phyloP scores from a whole-genome alignment of 257 asterid species.

The Anisodus acutangulus region DNA sequence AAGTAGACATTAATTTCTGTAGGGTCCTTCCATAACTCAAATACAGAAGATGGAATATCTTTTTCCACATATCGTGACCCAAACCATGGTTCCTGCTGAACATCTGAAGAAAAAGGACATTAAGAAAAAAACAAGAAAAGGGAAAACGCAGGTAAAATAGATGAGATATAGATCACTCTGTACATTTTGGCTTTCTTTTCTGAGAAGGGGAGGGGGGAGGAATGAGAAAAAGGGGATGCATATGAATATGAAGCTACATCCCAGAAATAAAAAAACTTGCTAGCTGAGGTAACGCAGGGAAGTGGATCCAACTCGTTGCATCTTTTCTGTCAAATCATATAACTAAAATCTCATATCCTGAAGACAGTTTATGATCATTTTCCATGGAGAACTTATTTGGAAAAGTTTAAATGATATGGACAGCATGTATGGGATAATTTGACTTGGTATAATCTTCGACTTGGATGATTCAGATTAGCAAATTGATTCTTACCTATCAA shows the following conservation, averaged over 20 bases:
- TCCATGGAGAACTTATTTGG: neutral
- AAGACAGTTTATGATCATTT: neutral
- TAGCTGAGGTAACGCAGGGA: neutral
- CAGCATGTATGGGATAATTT: slow-evolving; percentile 12
- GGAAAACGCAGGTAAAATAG: neutral
- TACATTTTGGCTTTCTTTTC: neutral
- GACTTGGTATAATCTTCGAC: neutral
- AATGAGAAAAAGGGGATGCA: neutral
- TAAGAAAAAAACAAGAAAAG: slow-evolving; percentile 21
- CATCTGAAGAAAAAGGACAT: slow-evolving; percentile 51
- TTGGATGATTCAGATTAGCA: slow-evolving; percentile 5
- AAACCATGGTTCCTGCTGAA: slow-evolving; percentile 94
- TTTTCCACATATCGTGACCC: slow-evolving; percentile 83
- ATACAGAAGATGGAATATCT: slow-evolving; percentile 72
- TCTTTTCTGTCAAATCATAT: neutral
- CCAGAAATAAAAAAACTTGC: neutral
- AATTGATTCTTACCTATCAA: slow-evolving; percentile 1
- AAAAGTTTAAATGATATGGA: slow-evolving; percentile 4
- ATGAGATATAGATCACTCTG: neutral
- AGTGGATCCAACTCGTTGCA: slow-evolving; percentile 6
- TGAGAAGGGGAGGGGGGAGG: neutral
- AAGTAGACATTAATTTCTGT: slow-evolving; percentile 63
- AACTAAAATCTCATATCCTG: slow-evolving; percentile 6
- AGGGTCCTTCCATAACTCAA: slow-evolving; percentile 86
- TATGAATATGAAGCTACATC: slow-evolving; percentile 18